Base-by-base conservation (phyloP, 805 yeast species). In the Ogataea paradorogensis region DNA sequence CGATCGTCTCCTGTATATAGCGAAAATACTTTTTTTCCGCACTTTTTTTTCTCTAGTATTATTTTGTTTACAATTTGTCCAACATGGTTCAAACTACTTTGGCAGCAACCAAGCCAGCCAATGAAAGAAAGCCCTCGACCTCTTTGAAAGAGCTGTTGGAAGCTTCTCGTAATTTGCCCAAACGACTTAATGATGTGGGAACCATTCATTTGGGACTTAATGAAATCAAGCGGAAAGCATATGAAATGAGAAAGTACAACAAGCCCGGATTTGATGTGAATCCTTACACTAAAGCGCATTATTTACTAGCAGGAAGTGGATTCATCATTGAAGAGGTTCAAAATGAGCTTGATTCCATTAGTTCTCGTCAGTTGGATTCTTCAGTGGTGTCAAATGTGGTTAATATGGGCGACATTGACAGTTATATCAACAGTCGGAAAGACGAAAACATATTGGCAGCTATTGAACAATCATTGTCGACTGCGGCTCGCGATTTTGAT, bases 271-370 rank as follows among this genome's bases (percentile, higher is more conserved):
- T 58, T 10, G 66, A 67, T 30, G 50, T 53, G 8, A 61, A 65
- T 30, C 70, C 69, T 4, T 73, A 66, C 53, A 82, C 88, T 2
- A 82, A 80, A 53, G 93, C 86, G 2, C 98, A 93, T 57, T 93
- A 93, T 59, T 66, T 93, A 27, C 67, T 91, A 30, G 96, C 96
- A 5, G 85, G 90, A 1, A 83, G 91, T 55, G 97, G 97, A 1
- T 75, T 89, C 37, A 80, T 86, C 29, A 82, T 91, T 35, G 95
- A 87, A 52, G 93, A 87, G 42, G 79, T 90, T 27, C 89, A 85
- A 48, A 64, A 63, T 23, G 82, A 79, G 34, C 62, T 82, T 42
- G 69, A 71, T 35, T 50, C 73, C 27, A 58, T 73, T 42, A 63
- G 66, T 30, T 43, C 61, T 9, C 51, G 42, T 20, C 48, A 44